phyloP scores from a whole-genome alignment of 2,329 filamentous ascomycete species.

The Cladophialophora immunda region DNA sequence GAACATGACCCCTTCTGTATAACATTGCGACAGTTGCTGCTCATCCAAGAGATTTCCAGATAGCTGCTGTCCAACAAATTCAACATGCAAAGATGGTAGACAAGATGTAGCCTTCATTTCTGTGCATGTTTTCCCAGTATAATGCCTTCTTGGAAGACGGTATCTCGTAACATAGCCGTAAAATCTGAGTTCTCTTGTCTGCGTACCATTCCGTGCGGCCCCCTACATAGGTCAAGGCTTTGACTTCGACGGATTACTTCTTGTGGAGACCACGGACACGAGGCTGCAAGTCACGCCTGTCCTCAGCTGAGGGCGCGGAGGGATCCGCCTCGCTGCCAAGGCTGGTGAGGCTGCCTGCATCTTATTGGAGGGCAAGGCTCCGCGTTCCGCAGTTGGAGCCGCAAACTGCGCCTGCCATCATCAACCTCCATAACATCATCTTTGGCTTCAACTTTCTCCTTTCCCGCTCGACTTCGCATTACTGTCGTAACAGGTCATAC shows the following conservation, averaged over 20 bases:
- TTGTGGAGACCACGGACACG: neutral
- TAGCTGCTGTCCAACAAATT: neutral
- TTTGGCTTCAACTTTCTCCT: conserved; percentile 5
- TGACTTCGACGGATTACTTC: too few species aligned
- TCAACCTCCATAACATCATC: neutral
- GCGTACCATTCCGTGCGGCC: neutral
- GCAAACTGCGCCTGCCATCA: conserved; percentile 18
- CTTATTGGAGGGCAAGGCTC: conserved; percentile 9
- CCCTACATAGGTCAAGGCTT: neutral
- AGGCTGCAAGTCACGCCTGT: neutral
- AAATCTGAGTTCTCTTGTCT: neutral
- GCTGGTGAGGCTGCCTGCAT: neutral
- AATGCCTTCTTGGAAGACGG: neutral
- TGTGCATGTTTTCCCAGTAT: neutral
- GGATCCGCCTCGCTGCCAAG: neutral
- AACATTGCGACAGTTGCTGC: neutral
- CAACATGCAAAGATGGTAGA: neutral
- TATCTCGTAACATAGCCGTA: neutral
- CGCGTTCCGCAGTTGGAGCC: conserved; percentile 17
- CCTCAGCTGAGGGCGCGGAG: neutral
- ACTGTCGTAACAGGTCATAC: conserved; percentile 22
- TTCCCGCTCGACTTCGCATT: conserved; percentile 1
- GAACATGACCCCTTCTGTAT: neutral
- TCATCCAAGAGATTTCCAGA: neutral
- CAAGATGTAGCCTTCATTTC: neutral